Evolutionary conservation across 768 basidiomycete species (phyloP), one percentile per base, ranked within the genome.

Genomic region (Arthromyces matolae): DNA sequence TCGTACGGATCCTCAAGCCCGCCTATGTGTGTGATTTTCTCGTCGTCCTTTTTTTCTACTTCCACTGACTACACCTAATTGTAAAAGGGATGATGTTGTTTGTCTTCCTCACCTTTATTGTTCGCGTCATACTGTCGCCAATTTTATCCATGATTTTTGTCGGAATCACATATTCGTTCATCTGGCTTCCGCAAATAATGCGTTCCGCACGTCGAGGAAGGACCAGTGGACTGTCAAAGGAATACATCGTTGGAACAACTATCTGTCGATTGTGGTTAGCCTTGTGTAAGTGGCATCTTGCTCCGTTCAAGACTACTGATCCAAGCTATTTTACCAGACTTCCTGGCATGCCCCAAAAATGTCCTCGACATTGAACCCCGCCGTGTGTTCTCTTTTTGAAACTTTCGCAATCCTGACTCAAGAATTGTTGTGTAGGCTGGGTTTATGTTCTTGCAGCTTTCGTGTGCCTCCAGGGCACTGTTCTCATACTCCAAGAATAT

Each of bases 111-210:
- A 79, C 85, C 10, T 66, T 88, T 48, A 75, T 93, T 47, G 79
- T 92, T 54, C 82, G 87, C 28, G 75, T 92, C 40, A 81, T 90
- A 43, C 57, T 88, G 57, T 80, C 81, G 18, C 79, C 86, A 1
- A 75, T 78, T 0, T 69, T 89, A 35, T 77, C 84, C 7, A 71
- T 89, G 56, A 53, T 84, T 14, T 81, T 87, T 53, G 75, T 93
- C 27, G 78, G 72, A 8, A 61, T 71, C 22, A 76, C 89, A 47
- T 92, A 94, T 64, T 85, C 84, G 5, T 75, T 75, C 50, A 83
- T 93, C 58, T 96, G 93, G 93, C 55, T 86, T 4, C 84, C 89
- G 3, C 93, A 94, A 65, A 90, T 96, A 39, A 71, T 84, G 44
- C 76, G 93, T 19, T 87, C 90, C 13, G 81, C 76, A 13, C 76